These are phyloP conservation scores for Globisporangium spinosum DNA, from an alignment of 352 stramenopile species.

Conservation along the genomic window DNA sequence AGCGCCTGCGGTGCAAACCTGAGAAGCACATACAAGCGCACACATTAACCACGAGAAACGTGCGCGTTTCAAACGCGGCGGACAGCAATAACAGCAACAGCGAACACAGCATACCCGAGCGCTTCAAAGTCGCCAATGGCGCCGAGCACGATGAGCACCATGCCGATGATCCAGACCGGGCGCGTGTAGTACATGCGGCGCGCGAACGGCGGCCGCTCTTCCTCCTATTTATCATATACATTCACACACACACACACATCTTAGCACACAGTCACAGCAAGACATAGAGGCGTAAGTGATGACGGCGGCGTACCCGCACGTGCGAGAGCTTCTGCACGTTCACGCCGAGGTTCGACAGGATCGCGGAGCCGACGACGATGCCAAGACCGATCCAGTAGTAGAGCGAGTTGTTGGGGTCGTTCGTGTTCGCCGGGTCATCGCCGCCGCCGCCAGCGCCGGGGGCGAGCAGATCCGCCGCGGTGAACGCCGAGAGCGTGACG, in stretches of 20 bases:
- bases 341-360: slow-evolving; percentile 81
- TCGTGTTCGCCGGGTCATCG: not conserved
- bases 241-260: slow-evolving; percentile 9
- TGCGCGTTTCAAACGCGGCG: too few species aligned
- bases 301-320: slow-evolving; percentile 45
- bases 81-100: not conserved
- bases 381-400: slow-evolving; percentile 82
- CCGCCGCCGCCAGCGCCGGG: not conserved
- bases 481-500: slow-evolving; percentile 15
- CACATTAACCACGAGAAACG: too few species aligned
- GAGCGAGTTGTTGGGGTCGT: slow-evolving; percentile 44
- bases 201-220: slow-evolving; percentile 57
- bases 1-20: slow-evolving; percentile 84
- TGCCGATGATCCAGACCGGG: slow-evolving; percentile 79
- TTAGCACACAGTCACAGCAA: not conserved
- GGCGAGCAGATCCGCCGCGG: slow-evolving; percentile 10
- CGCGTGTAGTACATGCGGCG: slow-evolving; percentile 79
- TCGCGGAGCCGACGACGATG: slow-evolving; percentile 76
- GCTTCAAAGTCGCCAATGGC: slow-evolving; percentile 86
- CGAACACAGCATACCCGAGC: slow-evolving; percentile 37
- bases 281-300: not conserved
- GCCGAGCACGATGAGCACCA: slow-evolving; percentile 76
- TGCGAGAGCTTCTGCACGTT: slow-evolving; percentile 88
- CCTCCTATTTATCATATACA: slow-evolving; percentile 31
- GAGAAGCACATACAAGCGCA: not conserved